These are phyloP conservation scores for Clonostachys chloroleuca DNA, from an alignment of 2,329 filamentous ascomycete species.

Conservation along the genomic window DNA sequence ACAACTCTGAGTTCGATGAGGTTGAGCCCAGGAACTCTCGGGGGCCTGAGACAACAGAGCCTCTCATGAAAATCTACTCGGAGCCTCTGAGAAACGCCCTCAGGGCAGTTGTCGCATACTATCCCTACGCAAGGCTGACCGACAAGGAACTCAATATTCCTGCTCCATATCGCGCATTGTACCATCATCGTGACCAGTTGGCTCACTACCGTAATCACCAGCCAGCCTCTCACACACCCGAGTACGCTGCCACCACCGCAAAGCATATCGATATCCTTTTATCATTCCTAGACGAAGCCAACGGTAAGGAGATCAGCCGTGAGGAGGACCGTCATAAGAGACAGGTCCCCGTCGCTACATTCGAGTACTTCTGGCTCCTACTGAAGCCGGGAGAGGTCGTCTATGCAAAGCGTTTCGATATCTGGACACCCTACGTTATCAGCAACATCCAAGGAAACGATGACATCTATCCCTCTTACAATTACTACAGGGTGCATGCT, in stretches of 20 bases:
- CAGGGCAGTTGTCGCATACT: constrained; percentile 40
- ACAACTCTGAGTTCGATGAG: constrained; percentile 4
- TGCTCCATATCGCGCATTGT: constrained; percentile 41
- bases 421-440: constrained; percentile 36
- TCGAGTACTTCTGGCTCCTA: constrained; percentile 39
- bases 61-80: constrained; percentile 38
- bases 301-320: constrained; percentile 26
- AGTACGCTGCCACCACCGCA: constrained; percentile 32
- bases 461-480: constrained; percentile 2
- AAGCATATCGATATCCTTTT: constrained; percentile 41
- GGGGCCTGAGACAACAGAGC: constrained; percentile 13
- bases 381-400: constrained; percentile 39
- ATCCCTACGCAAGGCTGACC: constrained; percentile 32
- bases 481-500: constrained; percentile 22
- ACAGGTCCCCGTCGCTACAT: constrained; percentile 33
- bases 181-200: constrained; percentile 39
- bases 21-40: constrained; percentile 7
- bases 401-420: constrained; percentile 31
- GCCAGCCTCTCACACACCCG: constrained; percentile 29
- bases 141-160: constrained; percentile 29
- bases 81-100: constrained; percentile 40
- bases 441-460: constrained; percentile 19
- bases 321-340: constrained; percentile 33
- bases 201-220: constrained; percentile 33
- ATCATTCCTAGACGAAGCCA: constrained; percentile 28